These are phyloP conservation scores for Sordariomycetes sp. DNA, from an alignment of 2,329 filamentous ascomycete species.

Conservation along the genomic window DNA sequence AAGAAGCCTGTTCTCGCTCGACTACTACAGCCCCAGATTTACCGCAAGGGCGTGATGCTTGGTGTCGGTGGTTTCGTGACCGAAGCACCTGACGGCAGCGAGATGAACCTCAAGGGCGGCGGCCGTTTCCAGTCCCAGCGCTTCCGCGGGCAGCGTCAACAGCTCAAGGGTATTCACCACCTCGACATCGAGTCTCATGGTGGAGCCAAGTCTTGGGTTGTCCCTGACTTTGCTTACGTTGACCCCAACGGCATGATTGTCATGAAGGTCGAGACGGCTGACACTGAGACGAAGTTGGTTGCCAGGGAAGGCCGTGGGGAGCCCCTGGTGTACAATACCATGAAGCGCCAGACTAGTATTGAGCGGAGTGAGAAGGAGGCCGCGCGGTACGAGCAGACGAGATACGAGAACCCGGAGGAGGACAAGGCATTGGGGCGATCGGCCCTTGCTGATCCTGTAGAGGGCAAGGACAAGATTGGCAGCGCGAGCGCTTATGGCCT, in stretches of 20 bases:
- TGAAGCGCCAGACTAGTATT: too few species aligned
- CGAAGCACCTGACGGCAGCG: constrained; percentile 29
- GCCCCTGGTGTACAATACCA: constrained; percentile 19
- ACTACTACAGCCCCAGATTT: constrained; percentile 35
- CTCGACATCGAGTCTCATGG: constrained; percentile 39
- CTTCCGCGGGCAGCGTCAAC: too few species aligned
- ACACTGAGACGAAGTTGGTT: constrained; percentile 29
- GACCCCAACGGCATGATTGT: constrained; percentile 41
- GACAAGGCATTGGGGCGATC: too few species aligned
- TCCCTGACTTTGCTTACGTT: constrained; percentile 31
- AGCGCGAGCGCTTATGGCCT: constrained; percentile 30
- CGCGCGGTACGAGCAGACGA: too few species aligned
- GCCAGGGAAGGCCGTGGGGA: constrained; percentile 34
- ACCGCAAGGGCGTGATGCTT: constrained; percentile 27
- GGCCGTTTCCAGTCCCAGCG: constrained; percentile 10
- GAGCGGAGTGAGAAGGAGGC: too few species aligned
- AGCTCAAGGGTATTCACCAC: constrained; percentile 24
- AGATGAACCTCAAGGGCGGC: constrained; percentile 24
- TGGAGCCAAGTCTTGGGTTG: constrained; percentile 45
- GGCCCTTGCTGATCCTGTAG: too few species aligned
- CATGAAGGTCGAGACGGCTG: constrained; percentile 30
- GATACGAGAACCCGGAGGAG: too few species aligned
- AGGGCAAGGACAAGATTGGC: constrained; percentile 45
- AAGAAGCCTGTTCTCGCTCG: constrained; percentile 40
- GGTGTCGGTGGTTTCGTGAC: constrained; percentile 48